A percentile compares a stretch with the other conserved stretches of the same genome.
These are phyloP conservation scores for Triticum monococcum DNA, from an alignment of 176 grass and related monocot genomes.

Conservation along the genomic window DNA sequence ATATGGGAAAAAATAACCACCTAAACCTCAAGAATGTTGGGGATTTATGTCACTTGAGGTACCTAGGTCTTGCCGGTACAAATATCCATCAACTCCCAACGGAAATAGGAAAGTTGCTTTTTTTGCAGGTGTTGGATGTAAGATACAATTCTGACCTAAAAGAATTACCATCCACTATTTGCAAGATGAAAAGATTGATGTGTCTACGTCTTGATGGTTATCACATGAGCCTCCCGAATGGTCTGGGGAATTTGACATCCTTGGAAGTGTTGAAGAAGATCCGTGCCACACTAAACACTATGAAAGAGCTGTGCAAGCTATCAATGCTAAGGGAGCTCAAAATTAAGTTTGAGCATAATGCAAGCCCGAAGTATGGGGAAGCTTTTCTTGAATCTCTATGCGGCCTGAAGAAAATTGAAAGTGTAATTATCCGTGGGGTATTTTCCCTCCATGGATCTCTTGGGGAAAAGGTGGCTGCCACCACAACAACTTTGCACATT, in stretches of 20 bases:
- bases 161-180: neutral
- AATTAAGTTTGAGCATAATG: neutral
- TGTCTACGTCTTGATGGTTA: neutral
- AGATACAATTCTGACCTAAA: neutral
- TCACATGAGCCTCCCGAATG: neutral
- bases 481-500: neutral
- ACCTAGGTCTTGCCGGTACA: neutral
- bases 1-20: neutral
- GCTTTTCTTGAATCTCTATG: neutral
- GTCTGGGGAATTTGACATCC: neutral
- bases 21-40: neutral
- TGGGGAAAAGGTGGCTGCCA: neutral
- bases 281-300: neutral
- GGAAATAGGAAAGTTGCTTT: neutral
- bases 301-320: neutral
- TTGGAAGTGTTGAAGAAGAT: neutral
- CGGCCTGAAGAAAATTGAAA: neutral
- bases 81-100: neutral
- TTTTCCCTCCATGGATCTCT: neutral
- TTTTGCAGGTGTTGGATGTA: neutral
- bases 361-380: neutral
- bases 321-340: neutral
- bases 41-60: neutral
- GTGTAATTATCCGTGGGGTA: neutral
- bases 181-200: neutral